Evolutionary conservation across 2,329 filamentous ascomycete genomes (phyloP), one percentile per base, ranked within the genome.

Genomic region (Pseudonectria buxi): DNA sequence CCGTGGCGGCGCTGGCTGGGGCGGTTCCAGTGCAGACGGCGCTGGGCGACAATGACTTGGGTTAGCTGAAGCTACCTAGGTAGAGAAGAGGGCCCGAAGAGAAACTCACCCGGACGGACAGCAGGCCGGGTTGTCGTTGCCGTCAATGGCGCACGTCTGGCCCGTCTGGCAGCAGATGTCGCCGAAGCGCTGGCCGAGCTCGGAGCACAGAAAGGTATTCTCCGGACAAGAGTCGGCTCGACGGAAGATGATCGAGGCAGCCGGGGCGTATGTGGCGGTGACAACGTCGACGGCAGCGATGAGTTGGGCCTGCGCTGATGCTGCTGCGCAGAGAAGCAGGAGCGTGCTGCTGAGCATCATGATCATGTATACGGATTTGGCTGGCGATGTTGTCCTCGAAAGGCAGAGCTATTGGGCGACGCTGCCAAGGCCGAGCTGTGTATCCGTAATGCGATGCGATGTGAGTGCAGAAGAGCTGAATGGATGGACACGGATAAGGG

Each of bases 11-110:
- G 7, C 59, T 57, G 12, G 55, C 51, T 3, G 69, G 67, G n/a
- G 70, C 72, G 22, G 65, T 66, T 32, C 73, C 73, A n/a, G 73
- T 77, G 48, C 73, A 77, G 14, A 75, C 64, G 24, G 67, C 69
- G 35, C 72, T 75, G 40, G 25, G 33, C n/a, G n/a, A n/a, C n/a
- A n/a, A n/a, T n/a, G n/a, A n/a, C n/a, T 40, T 9, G 28, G 25
- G n/a, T 35, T 54, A 28, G 54, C 44, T n/a, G n/a, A n/a, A n/a
- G n/a, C n/a, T n/a, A n/a, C n/a, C n/a, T n/a, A n/a, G n/a, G n/a
- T n/a, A n/a, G n/a, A n/a, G n/a, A n/a, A 10, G 25, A 30, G n/a
- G 16, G 6, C 13, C 6, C 14, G 11, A 9, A 10, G 10, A 16
- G 10, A 24, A 13, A 59, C 65, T 61, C 52, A 75, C 71, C 65